Base-by-base conservation (phyloP, 2,329 filamentous ascomycete genomes). In the Orbilia ellipsospora region DNA sequence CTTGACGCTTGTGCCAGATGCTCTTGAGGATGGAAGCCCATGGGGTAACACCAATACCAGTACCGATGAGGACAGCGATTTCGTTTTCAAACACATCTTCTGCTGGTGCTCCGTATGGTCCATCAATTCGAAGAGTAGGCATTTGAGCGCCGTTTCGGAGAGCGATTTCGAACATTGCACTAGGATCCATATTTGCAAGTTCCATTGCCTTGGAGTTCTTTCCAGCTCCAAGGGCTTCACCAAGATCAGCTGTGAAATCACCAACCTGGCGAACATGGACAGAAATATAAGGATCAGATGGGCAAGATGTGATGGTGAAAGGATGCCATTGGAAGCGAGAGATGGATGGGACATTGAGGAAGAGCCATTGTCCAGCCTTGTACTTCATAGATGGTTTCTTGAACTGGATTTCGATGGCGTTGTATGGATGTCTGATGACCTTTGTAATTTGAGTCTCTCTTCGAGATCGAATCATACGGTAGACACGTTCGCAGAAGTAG, bases 241-340 rank as follows among this genome's bases (percentile, higher is more conserved):
- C 95, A n/a, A 99, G 88, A n/a, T 90, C 89, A 76, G 90, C 89
- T 12, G 95, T 99, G 81, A 96, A 99, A 84, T 99, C 95, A 78
- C 95, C 95, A 5, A 98, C 94, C 84, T 98, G 95, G 57, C 95
- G 92, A 72, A 99, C 90, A 83, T 99, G 95, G 31, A 99, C 88
- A 45, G 93, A 97, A 78, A 98, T 89, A 81, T 98, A 98, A 0
- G 92, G 92, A 80, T 99, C 95, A 81, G 93, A 95, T 4, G 95
- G 95, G 83, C 95, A 99, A 8, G 95, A 98, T 1, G 95, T 99
- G 83, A 99, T 98, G 81, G 95, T 99, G 82, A 98, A 99, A 0
- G 95, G 95, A 83, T 99, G 95, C 95, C 95, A 99, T 84, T 99
- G 93, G 81, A 93, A 90, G 80, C 87, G 88, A 78, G 93, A 97